Conservation (phyloP, 2,329 filamentous ascomycete species). For the Colletotrichum spaethianum region DNA sequence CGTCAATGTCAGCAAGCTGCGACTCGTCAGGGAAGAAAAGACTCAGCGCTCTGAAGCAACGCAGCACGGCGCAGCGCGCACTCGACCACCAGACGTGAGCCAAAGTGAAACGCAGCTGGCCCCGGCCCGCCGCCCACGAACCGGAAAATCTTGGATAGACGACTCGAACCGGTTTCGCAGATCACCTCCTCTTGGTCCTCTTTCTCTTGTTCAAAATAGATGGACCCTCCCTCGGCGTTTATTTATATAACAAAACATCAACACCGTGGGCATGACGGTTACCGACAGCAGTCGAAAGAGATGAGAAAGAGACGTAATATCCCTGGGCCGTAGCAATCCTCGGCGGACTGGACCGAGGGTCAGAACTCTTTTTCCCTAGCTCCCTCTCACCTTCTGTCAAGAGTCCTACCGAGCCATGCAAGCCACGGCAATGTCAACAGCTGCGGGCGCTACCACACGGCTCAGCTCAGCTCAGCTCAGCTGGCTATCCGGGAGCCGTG, state of each 20-base stretch:
- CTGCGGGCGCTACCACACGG: too few relatives aligned
- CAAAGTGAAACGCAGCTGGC: conserved; percentile 12
- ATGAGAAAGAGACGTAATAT: too few relatives aligned
- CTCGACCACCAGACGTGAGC: background rate
- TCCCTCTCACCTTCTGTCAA: background rate
- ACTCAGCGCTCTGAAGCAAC: background rate
- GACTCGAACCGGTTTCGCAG: background rate
- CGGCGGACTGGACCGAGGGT: background rate
- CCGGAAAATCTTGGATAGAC: background rate
- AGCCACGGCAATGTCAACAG: background rate
- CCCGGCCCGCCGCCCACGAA: background rate
- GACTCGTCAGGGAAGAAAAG: background rate
- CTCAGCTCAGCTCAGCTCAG: too few relatives aligned
- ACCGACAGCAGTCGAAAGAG: background rate
- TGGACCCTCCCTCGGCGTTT: background rate
- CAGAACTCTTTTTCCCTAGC: background rate
- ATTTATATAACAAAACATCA: too few relatives aligned
- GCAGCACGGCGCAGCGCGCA: background rate
- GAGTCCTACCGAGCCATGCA: background rate
- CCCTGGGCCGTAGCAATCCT: background rate
- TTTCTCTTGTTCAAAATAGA: background rate
- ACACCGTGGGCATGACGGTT: background rate
- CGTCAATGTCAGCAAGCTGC: background rate
- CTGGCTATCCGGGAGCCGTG: background rate
- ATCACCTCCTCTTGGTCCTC: conserved; percentile 3